These are phyloP conservation scores for Pestalotiopsis fici DNA, from an alignment of 2,329 filamentous ascomycete genomes.

Conservation along the genomic window DNA sequence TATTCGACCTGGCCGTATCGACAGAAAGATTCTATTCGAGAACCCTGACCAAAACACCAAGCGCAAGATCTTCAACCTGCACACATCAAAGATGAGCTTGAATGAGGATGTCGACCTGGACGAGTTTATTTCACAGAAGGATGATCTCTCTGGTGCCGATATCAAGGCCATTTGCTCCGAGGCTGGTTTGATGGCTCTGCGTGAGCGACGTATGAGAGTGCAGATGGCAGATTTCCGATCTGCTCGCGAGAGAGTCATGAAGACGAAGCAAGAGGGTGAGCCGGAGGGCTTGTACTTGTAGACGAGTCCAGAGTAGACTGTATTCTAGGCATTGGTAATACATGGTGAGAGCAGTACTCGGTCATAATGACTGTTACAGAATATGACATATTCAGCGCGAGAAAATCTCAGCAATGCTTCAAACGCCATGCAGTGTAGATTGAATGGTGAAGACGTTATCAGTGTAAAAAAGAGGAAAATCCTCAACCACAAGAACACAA, in stretches of 20 bases:
- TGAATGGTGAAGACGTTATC: no score
- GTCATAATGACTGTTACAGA: not conserved
- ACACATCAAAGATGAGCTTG: slow-evolving; percentile 98
- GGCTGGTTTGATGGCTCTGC: slow-evolving; percentile 88
- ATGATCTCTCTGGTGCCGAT: slow-evolving; percentile 94
- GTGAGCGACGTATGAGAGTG: slow-evolving; percentile 95
- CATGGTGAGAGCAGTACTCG: not conserved
- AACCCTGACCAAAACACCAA: slow-evolving; percentile 80
- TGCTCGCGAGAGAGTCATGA: slow-evolving; percentile 90
- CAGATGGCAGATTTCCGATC: slow-evolving; percentile 98
- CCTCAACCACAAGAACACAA: no score
- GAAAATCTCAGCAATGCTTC: no score
- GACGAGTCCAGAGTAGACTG: slow-evolving; percentile 12
- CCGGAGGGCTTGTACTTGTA: slow-evolving; percentile 99
- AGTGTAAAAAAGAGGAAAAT: no score
- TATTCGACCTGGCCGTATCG: slow-evolving; percentile 95
- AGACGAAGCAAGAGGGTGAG: slow-evolving; percentile 98
- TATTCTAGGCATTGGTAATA: slow-evolving; percentile 7
- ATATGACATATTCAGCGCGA: not conserved
- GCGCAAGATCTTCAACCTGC: slow-evolving; percentile 97
- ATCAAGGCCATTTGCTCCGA: slow-evolving; percentile 99
- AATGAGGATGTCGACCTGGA: slow-evolving; percentile 97
- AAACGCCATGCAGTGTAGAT: no score
- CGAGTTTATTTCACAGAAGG: slow-evolving; percentile 98
- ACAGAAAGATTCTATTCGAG: slow-evolving; percentile 87